phyloP scores from a whole-genome alignment of 495 filamentous ascomycete species.

The Penicillium cosmopolitanum region DNA sequence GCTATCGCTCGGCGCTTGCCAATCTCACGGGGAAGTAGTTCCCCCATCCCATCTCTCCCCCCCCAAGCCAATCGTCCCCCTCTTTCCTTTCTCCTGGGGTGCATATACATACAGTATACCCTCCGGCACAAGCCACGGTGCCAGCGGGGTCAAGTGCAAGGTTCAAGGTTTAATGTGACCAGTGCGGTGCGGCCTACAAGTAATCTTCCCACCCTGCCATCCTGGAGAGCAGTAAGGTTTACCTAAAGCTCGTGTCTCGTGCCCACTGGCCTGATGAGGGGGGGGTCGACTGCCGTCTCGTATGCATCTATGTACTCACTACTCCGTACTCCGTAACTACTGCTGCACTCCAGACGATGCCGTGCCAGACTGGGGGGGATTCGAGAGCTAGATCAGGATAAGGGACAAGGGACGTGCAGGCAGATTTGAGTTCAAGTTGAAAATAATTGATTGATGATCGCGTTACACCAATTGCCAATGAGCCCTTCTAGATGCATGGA shows the following conservation, averaged over 20 bases:
- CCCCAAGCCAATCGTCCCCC: not conserved
- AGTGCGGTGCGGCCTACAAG: not conserved
- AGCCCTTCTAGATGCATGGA: not conserved
- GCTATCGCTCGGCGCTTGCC: not conserved
- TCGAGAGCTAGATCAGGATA: not conserved
- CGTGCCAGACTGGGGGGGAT: not conserved
- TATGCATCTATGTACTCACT: too few species aligned
- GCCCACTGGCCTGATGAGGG: constrained; percentile 3
- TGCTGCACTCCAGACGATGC: constrained; percentile 5
- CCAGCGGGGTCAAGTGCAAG: constrained; percentile 1
- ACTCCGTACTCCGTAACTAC: too few species aligned
- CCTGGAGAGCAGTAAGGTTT: constrained; percentile 1
- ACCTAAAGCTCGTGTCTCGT: constrained; percentile 2
- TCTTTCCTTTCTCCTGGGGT: constrained; percentile 7
- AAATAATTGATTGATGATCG: not conserved
- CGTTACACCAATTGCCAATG: not conserved
- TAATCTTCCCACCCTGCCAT: not conserved
- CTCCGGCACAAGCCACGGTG: not conserved
- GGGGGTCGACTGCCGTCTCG: not conserved
- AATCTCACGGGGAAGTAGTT: too few species aligned
- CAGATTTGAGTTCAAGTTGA: not conserved
- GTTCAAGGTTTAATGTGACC: not conserved
- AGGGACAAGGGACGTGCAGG: constrained; percentile 1
- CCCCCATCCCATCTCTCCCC: not conserved
- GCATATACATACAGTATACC: not conserved